Base-by-base conservation (phyloP, 106 monocot species). In the Gastrodia elata region DNA sequence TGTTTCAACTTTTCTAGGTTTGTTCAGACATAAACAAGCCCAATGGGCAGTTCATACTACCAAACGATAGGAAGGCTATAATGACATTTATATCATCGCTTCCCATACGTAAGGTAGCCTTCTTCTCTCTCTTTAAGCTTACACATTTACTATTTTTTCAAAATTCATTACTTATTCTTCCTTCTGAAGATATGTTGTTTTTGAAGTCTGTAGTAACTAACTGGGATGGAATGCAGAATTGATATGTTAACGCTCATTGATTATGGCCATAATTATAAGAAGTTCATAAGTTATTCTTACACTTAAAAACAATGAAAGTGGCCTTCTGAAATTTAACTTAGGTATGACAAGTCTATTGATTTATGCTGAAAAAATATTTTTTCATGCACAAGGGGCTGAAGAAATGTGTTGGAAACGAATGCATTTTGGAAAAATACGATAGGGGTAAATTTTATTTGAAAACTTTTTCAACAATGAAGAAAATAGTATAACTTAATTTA, bases 21-120 rank as follows among this genome's bases (percentile, higher is more conserved):
- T 93, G 93, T 75, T 98, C 98, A 68, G 98, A 98, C 78, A 91
- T 98, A 27, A 93, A 98, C 83, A 98, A 98, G 77, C 98, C 93
- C 41, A 98, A 93, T 80, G 98, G 98, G 18, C 98, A 98, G 67
- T 98, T 83, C 56, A 77, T 91, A 64, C 84, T 98, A 75, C 88
- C 88, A 69, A 93, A 98, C 85, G 82, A 93, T 59, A 59, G 72
- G 34, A 80, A 75, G 48, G 91, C 91, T 77, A 78, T 98, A 8
- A 77, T 83, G 79, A 83, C 87, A 52, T 98, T 98, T 74, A 78
- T 98, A 83, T 91, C 93, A 70, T 88, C 93, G 77, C 85, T 98
- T 52, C 98, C 98, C 33, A 89, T 93, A 75, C 79, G 93, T 73
- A 98, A 98, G 93, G 97, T 98, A 77, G 26, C 11, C 15, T 72